Conservation (phyloP, 345 rosid genomes). For the Salix suchowensis region DNA sequence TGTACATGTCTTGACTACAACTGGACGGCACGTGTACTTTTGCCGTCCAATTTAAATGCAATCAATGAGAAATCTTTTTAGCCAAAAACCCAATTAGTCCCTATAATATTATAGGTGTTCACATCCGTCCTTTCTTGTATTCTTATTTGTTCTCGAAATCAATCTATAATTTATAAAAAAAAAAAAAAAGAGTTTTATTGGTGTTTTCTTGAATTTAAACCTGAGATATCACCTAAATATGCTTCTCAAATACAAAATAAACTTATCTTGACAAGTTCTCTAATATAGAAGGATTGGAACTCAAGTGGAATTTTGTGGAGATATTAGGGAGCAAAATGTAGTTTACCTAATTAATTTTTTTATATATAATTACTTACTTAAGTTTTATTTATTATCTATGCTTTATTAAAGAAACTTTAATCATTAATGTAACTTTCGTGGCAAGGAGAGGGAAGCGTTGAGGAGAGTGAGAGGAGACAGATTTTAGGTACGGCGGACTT, state of each 20-base stretch:
- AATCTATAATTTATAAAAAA: neutral
- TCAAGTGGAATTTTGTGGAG: neutral
- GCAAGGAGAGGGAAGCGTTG: neutral
- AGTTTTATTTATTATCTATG: no score
- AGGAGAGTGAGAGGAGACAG: neutral
- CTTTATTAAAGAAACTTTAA: neutral
- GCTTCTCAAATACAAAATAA: no score
- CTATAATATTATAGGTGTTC: neutral
- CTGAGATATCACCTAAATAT: no score
- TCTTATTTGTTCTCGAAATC: neutral
- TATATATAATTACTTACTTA: no score
- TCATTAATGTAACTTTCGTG: neutral
- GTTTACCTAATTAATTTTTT: neutral
- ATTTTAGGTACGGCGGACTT: neutral
- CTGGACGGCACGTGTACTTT: conserved; percentile 44
- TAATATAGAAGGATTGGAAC: neutral
- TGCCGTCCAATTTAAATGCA: conserved; percentile 23
- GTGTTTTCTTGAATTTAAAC: no score
- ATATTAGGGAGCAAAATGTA: neutral
- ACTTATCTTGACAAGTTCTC: no score
- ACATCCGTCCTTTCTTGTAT: neutral
- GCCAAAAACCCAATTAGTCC: no score
- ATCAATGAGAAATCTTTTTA: neutral
- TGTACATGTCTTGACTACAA: conserved; percentile 21
- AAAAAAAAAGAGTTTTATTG: neutral